Base-by-base conservation (phyloP, 2,329 filamentous ascomycete genomes). In the Cladosporium sp. region DNA sequence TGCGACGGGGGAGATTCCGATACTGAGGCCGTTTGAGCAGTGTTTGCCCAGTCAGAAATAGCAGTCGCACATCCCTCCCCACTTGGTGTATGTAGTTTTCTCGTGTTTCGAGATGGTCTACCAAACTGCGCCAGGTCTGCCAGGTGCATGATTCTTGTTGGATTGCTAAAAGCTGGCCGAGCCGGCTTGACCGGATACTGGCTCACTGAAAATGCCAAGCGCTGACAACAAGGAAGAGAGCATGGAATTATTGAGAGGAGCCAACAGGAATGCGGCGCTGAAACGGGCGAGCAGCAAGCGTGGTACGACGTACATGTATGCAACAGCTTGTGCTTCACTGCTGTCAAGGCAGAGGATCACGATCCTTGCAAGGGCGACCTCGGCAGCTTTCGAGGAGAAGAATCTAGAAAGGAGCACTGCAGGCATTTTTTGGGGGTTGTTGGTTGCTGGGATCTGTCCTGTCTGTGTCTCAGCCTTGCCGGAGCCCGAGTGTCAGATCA, bases 401-500 rank as follows among this genome's bases (percentile, higher is more conserved):
- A 50, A 36, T 55, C 51, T 45, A 47, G 51, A 55, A 55, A 47
- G 15, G 51, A 55, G 51, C 51, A 55, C 51, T 40, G 51, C 51
- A 55, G 51, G 40, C 40, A 47, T 55, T 55, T 39, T 55, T 55
- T 39, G 36, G 20, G 45, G 32, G 7, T 24, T 54, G 40, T 40
- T 44, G 28, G 39, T 22, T 35, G 15, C 51, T 42, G 17, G 39
- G 39, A 45, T 55, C 39, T 22, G 25, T 22, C 40, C 39, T 22
- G 25, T 22, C 40, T 22, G 25, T 22, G 51, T 55, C 28, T 55
- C 51, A 55, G 51, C 51, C 51, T 55, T 55, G 51, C 40, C 28
- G 51, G 49, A 52, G 49, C 35, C 28, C 22, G 25, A n/a, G 28
- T 55, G 51, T 47, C 39, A 55, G 39, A 47, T 36, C 51, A 44